A percentile compares a stretch with the other conserved stretches of the same genome.
These are phyloP conservation scores for Syncephalastrum monosporum DNA, from an alignment of 371 early-diverging fungal genomes.

Conservation along the genomic window DNA sequence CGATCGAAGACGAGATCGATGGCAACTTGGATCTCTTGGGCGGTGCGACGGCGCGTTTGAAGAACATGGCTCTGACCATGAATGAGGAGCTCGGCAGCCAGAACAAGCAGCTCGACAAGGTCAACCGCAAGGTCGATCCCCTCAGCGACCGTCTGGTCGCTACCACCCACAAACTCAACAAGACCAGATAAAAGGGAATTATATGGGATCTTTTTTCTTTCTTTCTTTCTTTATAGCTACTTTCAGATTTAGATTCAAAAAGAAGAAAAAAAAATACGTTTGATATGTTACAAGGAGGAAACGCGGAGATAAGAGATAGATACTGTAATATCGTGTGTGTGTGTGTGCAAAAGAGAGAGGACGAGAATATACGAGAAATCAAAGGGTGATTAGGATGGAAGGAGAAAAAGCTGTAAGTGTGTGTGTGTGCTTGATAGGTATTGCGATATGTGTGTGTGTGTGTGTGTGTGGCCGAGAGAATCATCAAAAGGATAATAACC, in stretches of 20 bases:
- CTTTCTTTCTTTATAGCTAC: conserved; percentile 9
- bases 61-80: conserved; percentile 76
- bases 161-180: conserved; percentile 50
- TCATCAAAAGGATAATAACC: not conserved
- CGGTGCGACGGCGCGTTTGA: conserved; percentile 60
- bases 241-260: conserved; percentile 4
- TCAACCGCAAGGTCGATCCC: conserved; percentile 43
- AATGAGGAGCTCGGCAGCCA: conserved; percentile 74
- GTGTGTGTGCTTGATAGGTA: not conserved
- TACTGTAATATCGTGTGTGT: not conserved
- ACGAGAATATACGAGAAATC: not conserved
- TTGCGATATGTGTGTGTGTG: not conserved
- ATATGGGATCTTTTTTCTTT: conserved; percentile 5
- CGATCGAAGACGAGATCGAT: conserved; percentile 81
- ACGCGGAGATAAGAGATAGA: conserved; percentile 1
- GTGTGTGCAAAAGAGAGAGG: not conserved
- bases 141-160: conserved; percentile 37
- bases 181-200: conserved; percentile 19
- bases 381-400: not conserved
- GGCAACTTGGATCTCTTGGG: conserved; percentile 71
- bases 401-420: not conserved
- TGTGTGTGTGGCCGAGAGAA: not conserved
- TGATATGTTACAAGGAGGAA: conserved; percentile 1
- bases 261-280: conserved; percentile 8
- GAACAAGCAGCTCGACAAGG: conserved; percentile 39